A percentile compares a stretch with the other conserved stretches of the same genome.
Evolutionary conservation across 1,284 basidiomycete species (phyloP).

Genomic region (Cutaneotrichosporon spelunceum): DNA sequence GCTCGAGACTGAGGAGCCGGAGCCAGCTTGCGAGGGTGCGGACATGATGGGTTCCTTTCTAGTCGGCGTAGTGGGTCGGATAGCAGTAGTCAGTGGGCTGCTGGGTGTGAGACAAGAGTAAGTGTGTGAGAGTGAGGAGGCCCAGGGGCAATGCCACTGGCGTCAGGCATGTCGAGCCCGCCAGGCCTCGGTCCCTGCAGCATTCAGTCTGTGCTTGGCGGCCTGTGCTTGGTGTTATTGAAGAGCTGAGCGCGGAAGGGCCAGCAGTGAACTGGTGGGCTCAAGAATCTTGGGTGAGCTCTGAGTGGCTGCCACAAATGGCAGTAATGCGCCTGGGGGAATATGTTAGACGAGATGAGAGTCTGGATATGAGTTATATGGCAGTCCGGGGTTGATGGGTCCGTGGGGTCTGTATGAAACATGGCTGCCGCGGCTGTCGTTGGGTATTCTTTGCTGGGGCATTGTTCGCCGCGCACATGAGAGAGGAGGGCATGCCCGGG

Average conservation of each 20-base stretch:
- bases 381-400: too few species aligned
- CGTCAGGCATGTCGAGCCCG: too few species aligned
- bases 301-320: too few species aligned
- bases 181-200: background rate
- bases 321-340: too few species aligned
- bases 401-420: too few species aligned
- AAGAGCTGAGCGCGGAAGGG: background rate
- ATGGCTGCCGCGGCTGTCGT: too few species aligned
- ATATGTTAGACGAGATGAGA: too few species aligned
- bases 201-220: background rate
- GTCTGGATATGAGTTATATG: background rate
- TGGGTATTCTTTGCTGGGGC: too few species aligned
- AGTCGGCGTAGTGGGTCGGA: background rate
- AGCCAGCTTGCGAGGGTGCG: background rate
- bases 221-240: background rate
- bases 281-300: background rate
- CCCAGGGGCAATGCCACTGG: background rate
- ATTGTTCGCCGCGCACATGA: too few species aligned
- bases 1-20: background rate
- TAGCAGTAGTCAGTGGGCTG: background rate
- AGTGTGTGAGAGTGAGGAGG: background rate
- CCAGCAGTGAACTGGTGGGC: background rate
- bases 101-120: background rate
- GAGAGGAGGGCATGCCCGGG: too few species aligned
- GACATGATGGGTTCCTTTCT: background rate